These are phyloP conservation scores for Canna indica DNA, from an alignment of 176 grass and related monocot genomes.

Conservation along the genomic window DNA sequence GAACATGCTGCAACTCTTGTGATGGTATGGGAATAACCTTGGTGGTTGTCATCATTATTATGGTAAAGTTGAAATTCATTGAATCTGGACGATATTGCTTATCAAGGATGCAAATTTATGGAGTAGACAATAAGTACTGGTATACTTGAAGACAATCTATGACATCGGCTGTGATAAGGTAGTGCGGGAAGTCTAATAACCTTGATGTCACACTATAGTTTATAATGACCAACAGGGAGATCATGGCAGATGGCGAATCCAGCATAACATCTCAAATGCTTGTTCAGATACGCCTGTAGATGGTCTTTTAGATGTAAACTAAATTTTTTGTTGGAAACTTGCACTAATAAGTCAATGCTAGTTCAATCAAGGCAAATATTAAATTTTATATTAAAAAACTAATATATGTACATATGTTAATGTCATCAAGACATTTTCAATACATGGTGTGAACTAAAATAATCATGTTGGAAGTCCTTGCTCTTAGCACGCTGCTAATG, in stretches of 20 bases:
- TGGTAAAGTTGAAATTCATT: background rate
- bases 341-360: too few species aligned
- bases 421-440: too few species aligned
- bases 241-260: background rate
- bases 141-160: background rate
- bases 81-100: background rate
- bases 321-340: too few species aligned
- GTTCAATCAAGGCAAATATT: too few species aligned
- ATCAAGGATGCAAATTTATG: conserved; percentile 1
- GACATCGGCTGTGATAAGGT: background rate
- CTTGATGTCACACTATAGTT: background rate
- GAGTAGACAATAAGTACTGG: background rate
- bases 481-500: background rate
- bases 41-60: background rate
- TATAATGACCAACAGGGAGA: background rate
- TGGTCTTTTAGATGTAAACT: too few species aligned
- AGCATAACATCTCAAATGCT: background rate
- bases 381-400: too few species aligned
- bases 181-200: too few species aligned
- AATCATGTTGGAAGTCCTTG: background rate
- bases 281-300: background rate
- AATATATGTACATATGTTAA: background rate
- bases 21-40: too few species aligned
- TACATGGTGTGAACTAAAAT: background rate
- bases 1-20: too few species aligned